Conservation (phyloP, 129 eudicot species). For the sunflower (Helianthus annuus) region DNA sequence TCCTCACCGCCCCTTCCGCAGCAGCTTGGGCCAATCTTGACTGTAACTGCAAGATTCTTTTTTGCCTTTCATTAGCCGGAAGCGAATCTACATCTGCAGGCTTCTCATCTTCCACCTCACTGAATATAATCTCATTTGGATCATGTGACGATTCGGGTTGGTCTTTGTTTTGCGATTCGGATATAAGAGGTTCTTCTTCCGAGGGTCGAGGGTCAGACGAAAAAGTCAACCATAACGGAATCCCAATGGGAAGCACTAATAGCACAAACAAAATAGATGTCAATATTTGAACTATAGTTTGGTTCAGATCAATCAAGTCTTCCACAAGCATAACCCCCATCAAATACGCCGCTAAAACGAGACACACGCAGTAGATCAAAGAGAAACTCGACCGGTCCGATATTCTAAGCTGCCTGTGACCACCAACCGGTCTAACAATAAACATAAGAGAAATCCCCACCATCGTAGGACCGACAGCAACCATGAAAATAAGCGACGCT, state of each 20-base stretch:
- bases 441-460: constrained; percentile 80
- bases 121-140: constrained; percentile 71
- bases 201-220: constrained; percentile 43
- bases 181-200: constrained; percentile 62
- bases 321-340: constrained; percentile 90
- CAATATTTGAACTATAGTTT: constrained; percentile 52
- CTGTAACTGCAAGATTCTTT: constrained; percentile 77
- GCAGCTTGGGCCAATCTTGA: constrained; percentile 88
- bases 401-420: constrained; percentile 71
- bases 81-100: constrained; percentile 70
- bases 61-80: constrained; percentile 76
- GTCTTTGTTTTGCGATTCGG: constrained; percentile 49
- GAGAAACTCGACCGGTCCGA: constrained; percentile 70
- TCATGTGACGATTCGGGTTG: constrained; percentile 44
- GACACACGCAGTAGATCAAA: constrained; percentile 64
- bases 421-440: constrained; percentile 82
- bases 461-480: constrained; percentile 89
- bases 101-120: constrained; percentile 96
- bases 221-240: constrained; percentile 54
- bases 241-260: constrained; percentile 53
- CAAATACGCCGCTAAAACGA: constrained; percentile 76
- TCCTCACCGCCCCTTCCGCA: constrained; percentile 97
- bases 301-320: constrained; percentile 57
- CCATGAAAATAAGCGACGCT: constrained; percentile 84
- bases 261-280: constrained; percentile 60